A percentile compares a stretch with the other conserved stretches of the same genome.
These are phyloP conservation scores for Trichocladium uniseriatum DNA, from an alignment of 495 filamentous ascomycete species.

Conservation along the genomic window DNA sequence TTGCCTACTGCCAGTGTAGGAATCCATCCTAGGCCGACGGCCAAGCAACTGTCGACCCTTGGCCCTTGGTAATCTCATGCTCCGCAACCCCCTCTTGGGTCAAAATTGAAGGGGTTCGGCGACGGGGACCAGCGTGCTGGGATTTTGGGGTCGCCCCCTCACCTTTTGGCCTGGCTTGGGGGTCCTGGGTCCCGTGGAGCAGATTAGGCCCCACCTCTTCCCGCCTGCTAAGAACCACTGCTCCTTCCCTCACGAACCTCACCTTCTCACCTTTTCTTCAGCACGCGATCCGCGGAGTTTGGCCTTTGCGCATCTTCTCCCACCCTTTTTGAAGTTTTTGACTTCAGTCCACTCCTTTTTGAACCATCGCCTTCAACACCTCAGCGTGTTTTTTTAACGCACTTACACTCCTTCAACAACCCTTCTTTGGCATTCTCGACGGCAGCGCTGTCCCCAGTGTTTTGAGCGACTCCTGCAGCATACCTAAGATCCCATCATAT, in stretches of 20 bases:
- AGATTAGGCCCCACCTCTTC: constrained; percentile 11
- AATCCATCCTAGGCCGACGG: too few relatives aligned
- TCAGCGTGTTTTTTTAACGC: constrained; percentile 16
- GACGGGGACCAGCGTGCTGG: constrained; percentile 18
- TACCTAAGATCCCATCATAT: constrained; percentile 20
- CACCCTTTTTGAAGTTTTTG: constrained; percentile 17
- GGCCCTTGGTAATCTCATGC: constrained; percentile 10
- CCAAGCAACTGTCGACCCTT: neutral
- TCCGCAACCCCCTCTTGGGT: constrained; percentile 11
- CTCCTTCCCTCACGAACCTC: constrained; percentile 2
- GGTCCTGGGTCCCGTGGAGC: constrained; percentile 4
- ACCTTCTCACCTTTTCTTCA: constrained; percentile 13
- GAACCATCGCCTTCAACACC: neutral
- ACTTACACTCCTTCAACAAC: constrained; percentile 24
- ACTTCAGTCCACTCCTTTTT: constrained; percentile 34
- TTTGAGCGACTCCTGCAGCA: constrained; percentile 6
- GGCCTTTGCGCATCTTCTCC: constrained; percentile 15
- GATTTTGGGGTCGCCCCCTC: constrained; percentile 9
- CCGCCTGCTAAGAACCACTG: constrained; percentile 5
- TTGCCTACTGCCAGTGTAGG: too few relatives aligned
- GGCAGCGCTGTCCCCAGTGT: constrained; percentile 11
- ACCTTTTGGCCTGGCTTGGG: neutral
- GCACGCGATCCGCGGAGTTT: constrained; percentile 8
- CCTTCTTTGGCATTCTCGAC: constrained; percentile 8
- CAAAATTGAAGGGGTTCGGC: constrained; percentile 18